Conservation (phyloP, 805 yeast species). For the Barnettozyma populi region DNA sequence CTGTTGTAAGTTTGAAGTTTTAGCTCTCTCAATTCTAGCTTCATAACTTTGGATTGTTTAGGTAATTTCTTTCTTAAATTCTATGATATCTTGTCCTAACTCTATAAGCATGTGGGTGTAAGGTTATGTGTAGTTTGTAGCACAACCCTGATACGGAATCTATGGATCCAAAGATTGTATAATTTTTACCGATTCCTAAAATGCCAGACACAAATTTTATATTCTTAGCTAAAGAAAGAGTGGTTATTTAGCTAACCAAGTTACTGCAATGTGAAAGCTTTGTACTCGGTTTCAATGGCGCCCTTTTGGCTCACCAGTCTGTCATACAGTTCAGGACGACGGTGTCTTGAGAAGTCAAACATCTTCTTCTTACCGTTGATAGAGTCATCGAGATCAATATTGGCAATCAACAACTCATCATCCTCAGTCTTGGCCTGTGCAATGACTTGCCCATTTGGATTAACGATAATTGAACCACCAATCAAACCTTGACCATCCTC, state of each 20-base stretch:
- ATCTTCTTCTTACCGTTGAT: slow-evolving; percentile 30
- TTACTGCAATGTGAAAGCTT: slow-evolving; percentile 1
- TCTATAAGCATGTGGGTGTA: too few species aligned
- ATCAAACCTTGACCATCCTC: slow-evolving; percentile 34
- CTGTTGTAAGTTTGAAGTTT: slow-evolving; percentile 10
- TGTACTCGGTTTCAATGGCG: slow-evolving; percentile 17
- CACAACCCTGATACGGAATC: too few species aligned
- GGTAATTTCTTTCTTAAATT: background rate
- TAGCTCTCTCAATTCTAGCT: background rate
- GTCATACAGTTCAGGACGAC: slow-evolving; percentile 32
- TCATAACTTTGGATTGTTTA: background rate
- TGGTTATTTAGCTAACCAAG: too few species aligned
- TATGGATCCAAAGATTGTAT: too few species aligned
- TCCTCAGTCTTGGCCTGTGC: slow-evolving; percentile 32
- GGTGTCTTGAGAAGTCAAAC: slow-evolving; percentile 34
- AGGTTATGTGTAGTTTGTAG: too few species aligned
- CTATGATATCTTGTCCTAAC: background rate
- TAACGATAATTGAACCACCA: slow-evolving; percentile 33
- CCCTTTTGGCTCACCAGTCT: slow-evolving; percentile 27
- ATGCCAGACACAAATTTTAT: too few species aligned
- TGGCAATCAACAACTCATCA: slow-evolving; percentile 29
- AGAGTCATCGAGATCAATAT: slow-evolving; percentile 33
- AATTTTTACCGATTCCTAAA: too few species aligned
- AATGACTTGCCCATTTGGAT: slow-evolving; percentile 31
- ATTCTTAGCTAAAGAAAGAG: too few species aligned